Conservation (phyloP, 2,329 filamentous ascomycete species). For the Endoconidiophora laricicola region DNA sequence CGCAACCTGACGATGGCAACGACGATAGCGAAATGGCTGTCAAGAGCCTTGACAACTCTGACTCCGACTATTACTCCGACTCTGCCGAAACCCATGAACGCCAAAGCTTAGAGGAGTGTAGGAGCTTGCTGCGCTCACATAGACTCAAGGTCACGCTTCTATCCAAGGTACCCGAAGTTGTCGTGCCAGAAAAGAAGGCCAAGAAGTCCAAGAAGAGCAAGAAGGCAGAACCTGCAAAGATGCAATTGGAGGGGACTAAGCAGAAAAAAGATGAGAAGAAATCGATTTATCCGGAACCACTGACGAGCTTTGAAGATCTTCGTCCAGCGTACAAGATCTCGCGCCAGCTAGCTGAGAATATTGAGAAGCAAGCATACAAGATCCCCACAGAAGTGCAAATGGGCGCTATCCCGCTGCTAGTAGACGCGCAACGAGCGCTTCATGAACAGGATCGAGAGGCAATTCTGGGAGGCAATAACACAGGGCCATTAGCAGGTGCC, state of each 20-base stretch:
- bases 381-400: constrained; percentile 90
- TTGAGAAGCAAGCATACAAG: constrained; percentile 68
- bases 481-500: constrained; percentile 14
- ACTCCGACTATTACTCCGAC: constrained; percentile 17
- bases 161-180: constrained; percentile 20
- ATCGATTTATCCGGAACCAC: constrained; percentile 60
- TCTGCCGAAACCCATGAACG: constrained; percentile 16
- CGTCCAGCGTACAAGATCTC: constrained; percentile 57
- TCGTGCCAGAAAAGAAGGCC: constrained; percentile 25
- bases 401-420: constrained; percentile 62
- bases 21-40: constrained; percentile 13
- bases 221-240: constrained; percentile 17
- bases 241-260: no score
- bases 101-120: constrained; percentile 53
- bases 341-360: constrained; percentile 55
- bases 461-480: constrained; percentile 14
- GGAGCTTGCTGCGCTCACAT: constrained; percentile 59
- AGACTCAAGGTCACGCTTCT: constrained; percentile 72
- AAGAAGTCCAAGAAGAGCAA: constrained; percentile 29
- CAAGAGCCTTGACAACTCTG: constrained; percentile 12
- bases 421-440: constrained; percentile 39
- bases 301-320: constrained; percentile 62
- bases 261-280: constrained; percentile 35
- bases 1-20: constrained; percentile 14
- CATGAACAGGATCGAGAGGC: constrained; percentile 13